phyloP scores from a whole-genome alignment of 495 filamentous ascomycete species.

The Chaetomidium leptoderma region DNA sequence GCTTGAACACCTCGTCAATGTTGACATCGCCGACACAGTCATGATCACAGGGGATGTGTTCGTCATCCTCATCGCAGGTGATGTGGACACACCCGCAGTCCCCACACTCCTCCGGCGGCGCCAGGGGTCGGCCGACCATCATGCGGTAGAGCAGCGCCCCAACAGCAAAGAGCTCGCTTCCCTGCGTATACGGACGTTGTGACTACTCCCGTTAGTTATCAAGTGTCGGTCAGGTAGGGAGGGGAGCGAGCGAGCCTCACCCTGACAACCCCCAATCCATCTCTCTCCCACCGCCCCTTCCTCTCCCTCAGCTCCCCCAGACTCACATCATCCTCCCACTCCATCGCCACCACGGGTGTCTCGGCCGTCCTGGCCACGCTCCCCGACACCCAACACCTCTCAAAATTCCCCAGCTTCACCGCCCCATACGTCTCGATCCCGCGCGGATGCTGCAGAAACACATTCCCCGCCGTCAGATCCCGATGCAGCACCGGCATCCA shows the following conservation, averaged over 20 bases:
- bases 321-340: conserved; percentile 1
- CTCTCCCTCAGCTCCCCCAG: conserved; percentile 14
- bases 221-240: neutral
- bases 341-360: conserved; percentile 14
- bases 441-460: conserved; percentile 43
- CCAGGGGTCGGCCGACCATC: conserved; percentile 33
- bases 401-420: conserved; percentile 48
- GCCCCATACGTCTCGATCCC: conserved; percentile 45
- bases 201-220: conserved; percentile 16
- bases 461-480: conserved; percentile 38
- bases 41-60: neutral
- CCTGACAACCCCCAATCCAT: neutral
- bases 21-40: conserved; percentile 27
- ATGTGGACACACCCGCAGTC: conserved; percentile 26
- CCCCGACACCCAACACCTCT: conserved; percentile 31
- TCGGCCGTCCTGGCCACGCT: conserved; percentile 17
- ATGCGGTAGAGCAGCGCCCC: conserved; percentile 38
- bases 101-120: conserved; percentile 28
- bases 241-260: conserved; percentile 18
- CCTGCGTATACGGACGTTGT: conserved; percentile 28
- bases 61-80: neutral
- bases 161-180: conserved; percentile 35
- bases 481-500: conserved; percentile 47
- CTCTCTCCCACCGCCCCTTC: conserved; percentile 3
- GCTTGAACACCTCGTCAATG: conserved; percentile 15